Evolutionary conservation across 768 basidiomycete genomes (phyloP).

Genomic region (Kwoniella sp.): DNA sequence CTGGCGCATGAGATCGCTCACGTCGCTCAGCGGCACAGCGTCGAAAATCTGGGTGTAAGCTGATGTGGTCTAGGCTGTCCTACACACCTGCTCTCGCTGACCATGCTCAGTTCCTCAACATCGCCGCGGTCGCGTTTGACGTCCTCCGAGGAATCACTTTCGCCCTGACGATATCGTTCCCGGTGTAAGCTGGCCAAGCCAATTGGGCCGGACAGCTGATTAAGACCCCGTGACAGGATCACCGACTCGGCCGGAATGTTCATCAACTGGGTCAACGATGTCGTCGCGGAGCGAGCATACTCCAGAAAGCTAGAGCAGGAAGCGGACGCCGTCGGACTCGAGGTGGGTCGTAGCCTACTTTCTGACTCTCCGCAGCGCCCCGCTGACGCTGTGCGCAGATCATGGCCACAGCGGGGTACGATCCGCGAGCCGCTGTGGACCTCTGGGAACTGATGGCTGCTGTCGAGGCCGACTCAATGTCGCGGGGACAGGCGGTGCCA

Average conservation of each 20-base stretch:
- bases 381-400: conserved; percentile 30
- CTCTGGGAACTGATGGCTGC: conserved; percentile 54
- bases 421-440: conserved; percentile 51
- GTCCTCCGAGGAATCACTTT: conserved; percentile 53
- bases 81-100: too few relatives aligned
- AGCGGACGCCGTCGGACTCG: conserved; percentile 53
- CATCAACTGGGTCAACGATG: conserved; percentile 52
- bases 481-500: conserved; percentile 36
- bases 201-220: background rate
- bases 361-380: too few relatives aligned
- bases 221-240: too few relatives aligned
- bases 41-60: conserved; percentile 53
- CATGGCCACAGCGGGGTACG: conserved; percentile 54
- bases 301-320: conserved; percentile 54
- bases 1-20: conserved; percentile 53
- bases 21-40: conserved; percentile 53
- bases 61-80: background rate
- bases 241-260: conserved; percentile 51
- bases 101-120: conserved; percentile 50
- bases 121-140: conserved; percentile 54
- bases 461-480: conserved; percentile 51
- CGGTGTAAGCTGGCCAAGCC: conserved; percentile 44
- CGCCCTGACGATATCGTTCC: conserved; percentile 54
- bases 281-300: conserved; percentile 52
- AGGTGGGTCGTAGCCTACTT: conserved; percentile 34